Base-by-base conservation (phyloP, 23 red algal genomes). In the Gracilaria vermiculophylla region DNA sequence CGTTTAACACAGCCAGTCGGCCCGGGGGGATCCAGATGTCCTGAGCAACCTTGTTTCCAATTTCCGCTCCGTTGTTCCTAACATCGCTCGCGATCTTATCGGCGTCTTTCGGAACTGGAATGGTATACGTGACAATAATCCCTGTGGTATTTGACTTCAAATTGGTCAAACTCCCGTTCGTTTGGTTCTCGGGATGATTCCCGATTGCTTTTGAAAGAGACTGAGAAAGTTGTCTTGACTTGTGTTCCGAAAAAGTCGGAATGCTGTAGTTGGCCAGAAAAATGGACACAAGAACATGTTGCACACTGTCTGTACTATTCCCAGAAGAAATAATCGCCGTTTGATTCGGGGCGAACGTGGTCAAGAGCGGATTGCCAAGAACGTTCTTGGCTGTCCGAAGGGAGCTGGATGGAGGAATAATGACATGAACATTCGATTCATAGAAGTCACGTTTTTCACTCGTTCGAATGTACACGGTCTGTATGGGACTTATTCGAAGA, bases 171-270 rank as follows among this genome's bases (percentile, higher is more conserved):
- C 54, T 55, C 20, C 48, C 74, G 27, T 29, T 78, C 52, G n/a
- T 78, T 4, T 36, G 13, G 14, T 2, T 17, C 16, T 52, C 52
- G 16, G 74, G 11, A 10, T 17, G 24, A 20, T 35, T 78, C 42
- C 42, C 32, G 15, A 78, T 78, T 17, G 74, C 48, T 39, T 78
- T 44, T 28, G 74, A 37, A 5, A 78, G 52, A 48, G 74, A 3
- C 3, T 17, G 9, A n/a, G 74, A 39, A 78, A 78, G 21, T 34
- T 78, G 74, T 36, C 27, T 78, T 31, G 74, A 53, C 39, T 78
- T 78, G 74, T 78, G 74, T 19, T 78, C 74, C 27, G 74, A 78
- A 23, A 78, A 78, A 19, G 47, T 78, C 14, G 47, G 45, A n/a
- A 57, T 37, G 52, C 48, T 57, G 32, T 78, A 78, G 32, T 78